Conservation (phyloP, 495 filamentous ascomycete species). For the Cenococcum geophilum region DNA sequence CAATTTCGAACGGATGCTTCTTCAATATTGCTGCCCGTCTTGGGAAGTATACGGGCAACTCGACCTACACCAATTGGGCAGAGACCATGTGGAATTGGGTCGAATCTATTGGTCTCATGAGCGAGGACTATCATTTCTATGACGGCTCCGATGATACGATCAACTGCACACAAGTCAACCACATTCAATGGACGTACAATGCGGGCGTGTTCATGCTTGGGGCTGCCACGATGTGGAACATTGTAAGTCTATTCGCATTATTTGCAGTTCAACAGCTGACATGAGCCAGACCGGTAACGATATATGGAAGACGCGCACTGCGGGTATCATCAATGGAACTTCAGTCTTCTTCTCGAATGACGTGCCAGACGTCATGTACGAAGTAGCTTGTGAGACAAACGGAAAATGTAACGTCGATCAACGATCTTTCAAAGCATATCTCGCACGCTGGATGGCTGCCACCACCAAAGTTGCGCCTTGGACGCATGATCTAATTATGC, state of each 20-base stretch:
- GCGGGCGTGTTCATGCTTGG: conserved; percentile 68
- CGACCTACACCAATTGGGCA: conserved; percentile 72
- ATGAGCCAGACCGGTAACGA: conserved; percentile 39
- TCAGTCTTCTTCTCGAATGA: conserved; percentile 52
- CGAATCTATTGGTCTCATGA: conserved; percentile 49
- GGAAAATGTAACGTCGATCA: conserved; percentile 66
- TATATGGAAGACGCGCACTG: conserved; percentile 53
- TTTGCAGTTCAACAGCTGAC: conserved; percentile 6
- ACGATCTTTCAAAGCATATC: conserved; percentile 68
- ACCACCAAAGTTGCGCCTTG: conserved; percentile 61
- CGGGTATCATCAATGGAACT: conserved; percentile 51
- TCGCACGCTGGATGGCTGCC: conserved; percentile 63
- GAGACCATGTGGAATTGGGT: conserved; percentile 68
- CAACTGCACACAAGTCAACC: conserved; percentile 55
- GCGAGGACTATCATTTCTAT: conserved; percentile 50
- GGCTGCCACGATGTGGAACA: conserved; percentile 71
- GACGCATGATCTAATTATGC: conserved; percentile 50
- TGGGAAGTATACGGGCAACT: conserved; percentile 66
- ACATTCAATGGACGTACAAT: conserved; percentile 72
- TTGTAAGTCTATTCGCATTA: conserved; percentile 38
- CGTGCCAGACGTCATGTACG: conserved; percentile 52
- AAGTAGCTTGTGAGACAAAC: conserved; percentile 62
- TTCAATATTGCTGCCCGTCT: conserved; percentile 78
- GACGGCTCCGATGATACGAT: conserved; percentile 57
- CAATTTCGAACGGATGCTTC: conserved; percentile 69